Evolutionary conservation across 176 grass and related monocot genomes (phyloP).

Genomic region (Bromus sterilis): DNA sequence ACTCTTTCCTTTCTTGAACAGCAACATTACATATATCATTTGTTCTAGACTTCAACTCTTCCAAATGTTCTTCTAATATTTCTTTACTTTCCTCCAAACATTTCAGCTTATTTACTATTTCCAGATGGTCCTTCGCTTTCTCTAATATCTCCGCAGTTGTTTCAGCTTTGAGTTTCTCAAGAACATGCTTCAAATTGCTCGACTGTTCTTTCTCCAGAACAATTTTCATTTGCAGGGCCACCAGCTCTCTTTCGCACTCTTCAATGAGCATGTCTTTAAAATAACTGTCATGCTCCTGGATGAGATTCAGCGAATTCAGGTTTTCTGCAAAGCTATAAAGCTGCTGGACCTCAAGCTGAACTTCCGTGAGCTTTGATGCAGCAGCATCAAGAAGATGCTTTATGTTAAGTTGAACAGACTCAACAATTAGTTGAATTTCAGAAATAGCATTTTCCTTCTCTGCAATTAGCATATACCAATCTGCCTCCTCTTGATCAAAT

Average conservation of each 20-base stretch:
- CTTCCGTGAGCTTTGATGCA: slow-evolving; percentile 35
- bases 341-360: slow-evolving; percentile 39
- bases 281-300: slow-evolving; percentile 46
- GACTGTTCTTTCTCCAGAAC: slow-evolving; percentile 34
- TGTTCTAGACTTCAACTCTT: slow-evolving; percentile 27
- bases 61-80: slow-evolving; percentile 33
- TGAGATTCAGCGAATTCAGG: slow-evolving; percentile 30
- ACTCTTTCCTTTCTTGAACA: slow-evolving; percentile 34
- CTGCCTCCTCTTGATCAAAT: slow-evolving; percentile 55
- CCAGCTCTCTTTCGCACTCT: slow-evolving; percentile 41
- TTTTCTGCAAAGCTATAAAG: slow-evolving; percentile 38
- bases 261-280: slow-evolving; percentile 37
- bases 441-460: slow-evolving; percentile 53
- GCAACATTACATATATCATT: slow-evolving; percentile 9
- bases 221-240: slow-evolving; percentile 16
- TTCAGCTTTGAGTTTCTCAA: slow-evolving; percentile 41
- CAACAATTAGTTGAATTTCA: slow-evolving; percentile 34
- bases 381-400: slow-evolving; percentile 31
- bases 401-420: slow-evolving; percentile 41
- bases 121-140: slow-evolving; percentile 33
- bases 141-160: slow-evolving; percentile 26
- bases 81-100: slow-evolving; percentile 26
- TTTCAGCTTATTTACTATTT: slow-evolving; percentile 33
- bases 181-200: slow-evolving; percentile 21
- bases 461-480: slow-evolving; percentile 50